phyloP scores from a whole-genome alignment of 129 eudicot species.

The Rutidosis leptorrhynchoides region DNA sequence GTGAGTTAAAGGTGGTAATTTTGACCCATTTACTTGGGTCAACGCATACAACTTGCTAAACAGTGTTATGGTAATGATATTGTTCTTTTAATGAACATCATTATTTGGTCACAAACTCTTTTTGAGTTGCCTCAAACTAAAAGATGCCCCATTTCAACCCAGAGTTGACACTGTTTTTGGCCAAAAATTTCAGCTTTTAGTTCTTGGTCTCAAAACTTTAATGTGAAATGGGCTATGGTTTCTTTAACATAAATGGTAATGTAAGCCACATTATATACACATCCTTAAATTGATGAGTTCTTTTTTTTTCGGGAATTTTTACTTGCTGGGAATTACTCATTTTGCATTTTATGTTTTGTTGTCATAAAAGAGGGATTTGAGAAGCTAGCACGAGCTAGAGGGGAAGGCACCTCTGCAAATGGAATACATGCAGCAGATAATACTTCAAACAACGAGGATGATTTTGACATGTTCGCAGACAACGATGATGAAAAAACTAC shows the following conservation, averaged over 20 bases:
- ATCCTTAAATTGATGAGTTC: not conserved
- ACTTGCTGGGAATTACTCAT: not conserved
- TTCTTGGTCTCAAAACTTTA: not conserved
- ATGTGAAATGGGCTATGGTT: not conserved
- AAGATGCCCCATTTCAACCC: not conserved
- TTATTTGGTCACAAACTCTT: not conserved
- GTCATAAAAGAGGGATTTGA: conserved; percentile 81
- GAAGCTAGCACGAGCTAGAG: conserved; percentile 68
- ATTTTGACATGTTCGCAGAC: conserved; percentile 84
- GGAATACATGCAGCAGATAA: conserved; percentile 30
- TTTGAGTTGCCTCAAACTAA: not conserved
- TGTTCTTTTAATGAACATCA: not conserved
- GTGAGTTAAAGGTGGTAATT: conserved; percentile 1
- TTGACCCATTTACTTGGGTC: conserved; percentile 22
- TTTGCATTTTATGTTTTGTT: not conserved
- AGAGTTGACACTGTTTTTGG: not conserved
- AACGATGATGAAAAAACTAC: conserved; percentile 51
- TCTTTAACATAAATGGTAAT: not conserved
- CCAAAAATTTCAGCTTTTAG: not conserved
- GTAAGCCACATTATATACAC: not conserved
- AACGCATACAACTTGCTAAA: conserved; percentile 43
- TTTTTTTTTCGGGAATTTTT: no score
- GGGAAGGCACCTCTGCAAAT: conserved; percentile 44
- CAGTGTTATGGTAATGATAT: conserved; percentile 18
- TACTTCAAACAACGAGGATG: conserved; percentile 39